phyloP scores from a whole-genome alignment of 1,139 yeast species.

The Eremothecium gossypii region DNA sequence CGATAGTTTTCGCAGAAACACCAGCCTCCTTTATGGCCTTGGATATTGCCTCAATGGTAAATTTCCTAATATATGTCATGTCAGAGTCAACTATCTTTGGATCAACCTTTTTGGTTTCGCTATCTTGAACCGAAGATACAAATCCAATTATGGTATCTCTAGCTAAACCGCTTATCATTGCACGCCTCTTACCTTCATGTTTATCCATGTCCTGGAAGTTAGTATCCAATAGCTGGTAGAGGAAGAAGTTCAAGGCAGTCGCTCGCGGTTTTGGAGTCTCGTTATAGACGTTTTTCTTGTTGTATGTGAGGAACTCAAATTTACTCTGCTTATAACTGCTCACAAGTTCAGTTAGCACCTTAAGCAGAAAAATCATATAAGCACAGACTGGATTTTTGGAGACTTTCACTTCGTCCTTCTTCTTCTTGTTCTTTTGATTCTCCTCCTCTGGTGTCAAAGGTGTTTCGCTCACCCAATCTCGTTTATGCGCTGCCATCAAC shows the following conservation, averaged over 20 bases:
- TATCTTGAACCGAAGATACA: constrained; percentile 43
- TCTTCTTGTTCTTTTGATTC: constrained; percentile 22
- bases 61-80: constrained; percentile 62
- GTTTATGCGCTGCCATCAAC: constrained; percentile 46
- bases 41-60: constrained; percentile 60
- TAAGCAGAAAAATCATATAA: constrained; percentile 60
- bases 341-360: constrained; percentile 59
- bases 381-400: constrained; percentile 44
- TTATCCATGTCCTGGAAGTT: constrained; percentile 34
- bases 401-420: constrained; percentile 30
- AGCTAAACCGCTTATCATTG: constrained; percentile 32
- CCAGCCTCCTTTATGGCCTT: constrained; percentile 34
- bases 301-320: constrained; percentile 69
- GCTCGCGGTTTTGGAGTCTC: constrained; percentile 51
- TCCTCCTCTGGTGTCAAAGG: constrained; percentile 20
- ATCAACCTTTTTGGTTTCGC: constrained; percentile 35
- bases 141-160: constrained; percentile 47
- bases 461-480: constrained; percentile 42
- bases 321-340: constrained; percentile 76
- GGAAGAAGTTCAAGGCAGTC: constrained; percentile 65
- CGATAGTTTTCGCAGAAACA: constrained; percentile 20
- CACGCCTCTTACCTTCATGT: constrained; percentile 30
- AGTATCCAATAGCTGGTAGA: constrained; percentile 66
- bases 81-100: constrained; percentile 54
- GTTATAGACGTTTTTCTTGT: constrained; percentile 43